phyloP scores from a whole-genome alignment of 805 yeast species.

The Candida hispaniensis region DNA sequence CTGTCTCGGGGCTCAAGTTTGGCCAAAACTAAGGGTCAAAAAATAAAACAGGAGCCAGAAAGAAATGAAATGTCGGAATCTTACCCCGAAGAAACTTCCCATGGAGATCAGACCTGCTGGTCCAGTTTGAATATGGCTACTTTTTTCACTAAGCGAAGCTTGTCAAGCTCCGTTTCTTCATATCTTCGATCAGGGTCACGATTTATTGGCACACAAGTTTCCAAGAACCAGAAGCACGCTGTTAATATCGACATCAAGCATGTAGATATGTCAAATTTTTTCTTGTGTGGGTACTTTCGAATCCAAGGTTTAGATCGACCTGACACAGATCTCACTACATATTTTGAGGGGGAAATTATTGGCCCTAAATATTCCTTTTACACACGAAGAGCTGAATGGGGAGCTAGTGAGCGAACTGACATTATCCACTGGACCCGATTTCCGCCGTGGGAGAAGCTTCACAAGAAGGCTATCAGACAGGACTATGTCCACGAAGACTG shows the following conservation, averaged over 20 bases:
- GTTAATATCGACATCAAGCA: conserved; percentile 58
- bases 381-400: conserved; percentile 52
- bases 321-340: conserved; percentile 56
- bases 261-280: conserved; percentile 49
- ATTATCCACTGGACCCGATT: conserved; percentile 58
- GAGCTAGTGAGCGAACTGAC: conserved; percentile 48
- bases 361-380: conserved; percentile 49
- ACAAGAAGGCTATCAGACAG: conserved; percentile 23
- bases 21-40: no score
- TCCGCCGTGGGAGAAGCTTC: conserved; percentile 34
- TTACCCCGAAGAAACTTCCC: no score
- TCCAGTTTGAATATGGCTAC: no score
- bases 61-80: no score
- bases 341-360: conserved; percentile 61
- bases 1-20: no score
- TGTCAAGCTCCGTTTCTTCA: conserved; percentile 24
- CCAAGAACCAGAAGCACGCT: conserved; percentile 53
- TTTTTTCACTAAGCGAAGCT: conserved; percentile 3
- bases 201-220: conserved; percentile 60
- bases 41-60: no score
- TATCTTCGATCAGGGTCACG: conserved; percentile 51
- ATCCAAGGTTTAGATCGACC: conserved; percentile 52
- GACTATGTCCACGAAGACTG: conserved; percentile 27
- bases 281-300: conserved; percentile 49
- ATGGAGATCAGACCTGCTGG: no score